phyloP scores from a whole-genome alignment of 495 filamentous ascomycete genomes.

The Xylaria longipes region DNA sequence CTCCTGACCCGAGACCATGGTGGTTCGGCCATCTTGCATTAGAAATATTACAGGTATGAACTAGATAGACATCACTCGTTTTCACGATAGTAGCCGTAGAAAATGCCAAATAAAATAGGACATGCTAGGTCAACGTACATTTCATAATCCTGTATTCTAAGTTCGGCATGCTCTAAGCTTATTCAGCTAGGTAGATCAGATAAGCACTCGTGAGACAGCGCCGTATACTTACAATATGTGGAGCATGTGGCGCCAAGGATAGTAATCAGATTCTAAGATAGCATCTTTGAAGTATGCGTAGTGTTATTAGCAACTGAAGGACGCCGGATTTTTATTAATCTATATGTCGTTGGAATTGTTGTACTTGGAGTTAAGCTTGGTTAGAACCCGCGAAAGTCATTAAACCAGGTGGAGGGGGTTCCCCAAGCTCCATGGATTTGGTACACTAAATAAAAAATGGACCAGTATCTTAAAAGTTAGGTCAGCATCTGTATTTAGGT shows the following conservation, averaged over 20 bases:
- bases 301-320: neutral
- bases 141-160: neutral
- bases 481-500: neutral
- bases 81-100: neutral
- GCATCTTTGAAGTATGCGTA: neutral
- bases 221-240: neutral
- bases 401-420: neutral
- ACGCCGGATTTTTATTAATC: neutral
- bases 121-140: neutral
- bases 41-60: neutral
- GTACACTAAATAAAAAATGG: neutral
- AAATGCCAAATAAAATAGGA: neutral
- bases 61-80: neutral
- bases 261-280: neutral
- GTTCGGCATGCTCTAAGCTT: neutral
- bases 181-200: neutral
- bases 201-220: neutral
- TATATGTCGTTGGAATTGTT: neutral
- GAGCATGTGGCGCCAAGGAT: neutral
- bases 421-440: neutral
- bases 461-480: neutral
- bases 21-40: neutral
- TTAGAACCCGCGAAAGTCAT: neutral
- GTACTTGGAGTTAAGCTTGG: neutral
- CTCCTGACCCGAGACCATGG: neutral